Evolutionary conservation across 176 grass and related monocot species (phyloP), one percentile per base, ranked within the genome.

Genomic region (bread wheat (Triticum aestivum)): DNA sequence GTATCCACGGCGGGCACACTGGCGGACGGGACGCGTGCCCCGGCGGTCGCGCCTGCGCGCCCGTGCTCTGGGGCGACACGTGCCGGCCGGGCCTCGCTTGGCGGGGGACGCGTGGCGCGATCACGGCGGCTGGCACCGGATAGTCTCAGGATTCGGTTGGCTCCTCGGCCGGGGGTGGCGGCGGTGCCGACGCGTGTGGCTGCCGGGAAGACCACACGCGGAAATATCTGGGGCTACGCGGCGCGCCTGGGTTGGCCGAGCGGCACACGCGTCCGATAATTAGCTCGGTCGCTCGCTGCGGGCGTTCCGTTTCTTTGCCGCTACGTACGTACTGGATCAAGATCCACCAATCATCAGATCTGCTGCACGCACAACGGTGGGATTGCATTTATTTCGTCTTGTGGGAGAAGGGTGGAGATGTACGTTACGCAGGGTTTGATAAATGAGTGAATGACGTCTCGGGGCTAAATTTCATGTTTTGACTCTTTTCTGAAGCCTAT

Each of bases 71-170:
- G 14, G 38, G 3, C 26, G 88, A 73, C 88, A 87, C 84, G 84
- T 83, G 88, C 30, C 30, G 1, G 1, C 9, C 0, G 11, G 26
- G 2, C 15, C 1, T 7, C 37, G 29, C 32, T 6, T 2, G 37
- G 1, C 5, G 44, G 54, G 52, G 14, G 49, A 78, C 84, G 6
- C 79, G 84, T 86, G 88, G 49, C 79, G 64, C 13, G 61, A 2
- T 0, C 23, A 7, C 54, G 65, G 80, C 54, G 2, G 9, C 2
- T 4, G 27, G 7, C 2, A 8, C 35, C 58, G 24, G 41, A 45
- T 84, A 39, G 65, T 89, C 9, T 37, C 42, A 33, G 76, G 76
- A 35, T 18, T 73, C 49, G 67, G 41, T 79, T 84, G 32, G 64
- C 81, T 37, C 5, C 56, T 1, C 34, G 34, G 21, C 3, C 59